Evolutionary conservation across 306 rosid genomes (phyloP), one percentile per base, ranked within the genome.

Genomic region (Gynostemma pentaphyllum): DNA sequence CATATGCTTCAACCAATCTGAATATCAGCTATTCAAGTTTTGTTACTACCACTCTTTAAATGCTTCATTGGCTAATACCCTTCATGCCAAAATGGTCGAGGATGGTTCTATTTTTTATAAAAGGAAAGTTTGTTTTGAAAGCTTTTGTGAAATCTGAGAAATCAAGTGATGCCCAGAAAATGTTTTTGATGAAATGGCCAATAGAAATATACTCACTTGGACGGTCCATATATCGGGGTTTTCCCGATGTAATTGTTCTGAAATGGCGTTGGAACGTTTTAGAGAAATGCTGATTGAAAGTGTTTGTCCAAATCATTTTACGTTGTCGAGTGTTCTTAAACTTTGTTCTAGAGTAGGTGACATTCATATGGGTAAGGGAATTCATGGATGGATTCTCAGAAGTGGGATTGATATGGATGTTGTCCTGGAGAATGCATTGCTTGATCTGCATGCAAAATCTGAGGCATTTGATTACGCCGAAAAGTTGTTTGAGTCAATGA

Each of bases 301-400:
- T 74, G 79, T 80, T 55, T 49, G 46, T 34, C 92, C 96, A 24
- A 87, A 91, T 75, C 87, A 79, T 15, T 87, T 76, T 41, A 83
- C 95, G 0, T 54, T 91, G 56, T 85, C 96, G 10, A 77, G 79
- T 82, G 78, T 82, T 46, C 66, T 83, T 30, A 91, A 76, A 77
- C 84, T 82, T 59, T 83, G 85, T 70, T 81, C 91, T 21, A 56
- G 74, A 56, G 72, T 41, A 47, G 73, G 68, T 22, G 78, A 87
- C 70, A 67, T 79, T 66, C 70, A 16, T 59, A 63, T 69, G 36
- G 97, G 86, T 39, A 90, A 76, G 74, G 87, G 61, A 27, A 67
- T 85, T 60, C 97, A 90, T 11, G 94, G 87, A 2, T 90, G 96
- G 97, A 85, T 87, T 8, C 50, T 90, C 50, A 77, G 71, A 67